phyloP scores from a whole-genome alignment of 371 early-diverging fungal species.

The Dichotomocladium elegans region DNA sequence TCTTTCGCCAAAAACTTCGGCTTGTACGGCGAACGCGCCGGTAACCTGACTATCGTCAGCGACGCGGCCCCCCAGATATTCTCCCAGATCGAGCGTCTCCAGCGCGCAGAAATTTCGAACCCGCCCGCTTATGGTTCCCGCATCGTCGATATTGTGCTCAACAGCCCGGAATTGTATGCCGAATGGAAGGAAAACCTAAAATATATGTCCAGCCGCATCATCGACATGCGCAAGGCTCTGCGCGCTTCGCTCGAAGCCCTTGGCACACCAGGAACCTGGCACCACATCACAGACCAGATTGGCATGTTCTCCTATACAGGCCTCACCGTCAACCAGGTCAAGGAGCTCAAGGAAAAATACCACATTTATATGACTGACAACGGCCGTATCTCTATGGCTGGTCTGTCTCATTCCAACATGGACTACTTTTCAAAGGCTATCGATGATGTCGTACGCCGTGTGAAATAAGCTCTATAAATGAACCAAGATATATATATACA shows the following conservation, averaged over 20 bases:
- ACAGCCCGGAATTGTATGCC: constrained; percentile 63
- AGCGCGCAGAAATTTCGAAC: constrained; percentile 83
- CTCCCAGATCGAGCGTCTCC: constrained; percentile 80
- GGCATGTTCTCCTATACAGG: constrained; percentile 98
- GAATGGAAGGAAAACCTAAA: constrained; percentile 83
- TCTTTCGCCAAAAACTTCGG: constrained; percentile 97
- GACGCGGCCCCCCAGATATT: constrained; percentile 48
- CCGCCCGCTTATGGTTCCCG: constrained; percentile 89
- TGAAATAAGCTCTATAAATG: too few species aligned
- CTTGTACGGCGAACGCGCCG: constrained; percentile 88
- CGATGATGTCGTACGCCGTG: constrained; percentile 68
- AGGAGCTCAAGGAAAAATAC: constrained; percentile 72
- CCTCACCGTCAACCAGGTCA: constrained; percentile 65
- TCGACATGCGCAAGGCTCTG: constrained; percentile 75
- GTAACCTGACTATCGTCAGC: constrained; percentile 79
- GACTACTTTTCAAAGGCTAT: constrained; percentile 78
- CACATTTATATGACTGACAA: constrained; percentile 91
- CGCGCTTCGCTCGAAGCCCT: constrained; percentile 56
- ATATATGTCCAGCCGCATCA: constrained; percentile 87
- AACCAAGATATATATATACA: too few species aligned
- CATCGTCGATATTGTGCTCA: constrained; percentile 77
- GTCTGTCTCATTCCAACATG: constrained; percentile 81
- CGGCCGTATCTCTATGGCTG: constrained; percentile 94
- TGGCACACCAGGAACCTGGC: constrained; percentile 90
- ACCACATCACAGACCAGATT: constrained; percentile 90